phyloP scores from a whole-genome alignment of 169 alveolate species.

The Cardiosporidium cionae region DNA sequence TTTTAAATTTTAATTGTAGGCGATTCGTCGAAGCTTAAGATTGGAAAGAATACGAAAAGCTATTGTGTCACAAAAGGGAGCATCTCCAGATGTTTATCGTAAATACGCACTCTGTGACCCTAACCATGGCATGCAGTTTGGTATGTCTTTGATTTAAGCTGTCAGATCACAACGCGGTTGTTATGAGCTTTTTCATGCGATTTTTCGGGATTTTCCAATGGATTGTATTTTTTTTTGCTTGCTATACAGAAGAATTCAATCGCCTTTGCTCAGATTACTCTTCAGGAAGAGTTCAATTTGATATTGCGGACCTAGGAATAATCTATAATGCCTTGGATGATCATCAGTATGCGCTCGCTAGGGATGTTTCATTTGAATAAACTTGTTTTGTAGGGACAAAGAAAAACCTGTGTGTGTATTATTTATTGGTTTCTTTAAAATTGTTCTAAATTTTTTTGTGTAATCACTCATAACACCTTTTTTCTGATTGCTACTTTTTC shows the following conservation, averaged over 20 bases:
- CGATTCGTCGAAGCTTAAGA: conserved; percentile 70
- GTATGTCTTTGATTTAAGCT: too few species aligned
- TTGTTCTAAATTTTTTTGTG: too few species aligned
- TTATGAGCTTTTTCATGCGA: too few species aligned
- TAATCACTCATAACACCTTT: too few species aligned
- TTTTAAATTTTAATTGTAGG: conserved; percentile 16
- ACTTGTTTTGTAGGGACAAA: not conserved
- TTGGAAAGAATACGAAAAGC: conserved; percentile 69
- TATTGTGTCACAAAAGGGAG: conserved; percentile 66
- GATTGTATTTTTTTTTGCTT: too few species aligned
- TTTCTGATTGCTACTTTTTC: too few species aligned
- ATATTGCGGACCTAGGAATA: conserved; percentile 69
- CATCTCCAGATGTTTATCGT: conserved; percentile 66
- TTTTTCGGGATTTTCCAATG: too few species aligned
- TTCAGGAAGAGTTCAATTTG: conserved; percentile 71
- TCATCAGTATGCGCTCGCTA: conserved; percentile 43
- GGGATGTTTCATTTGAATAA: not conserved
- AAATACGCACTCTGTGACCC: conserved; percentile 79
- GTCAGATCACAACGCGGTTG: too few species aligned
- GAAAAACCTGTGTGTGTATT: not conserved
- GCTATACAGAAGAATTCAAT: conserved; percentile 68
- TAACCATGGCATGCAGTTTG: conserved; percentile 78
- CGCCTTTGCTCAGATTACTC: conserved; percentile 79
- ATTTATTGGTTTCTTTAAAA: too few species aligned
- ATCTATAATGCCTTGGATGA: conserved; percentile 78